Evolutionary conservation across 495 filamentous ascomycete genomes (phyloP), one percentile per base, ranked within the genome.

Genomic region (Aspergillus leporis): DNA sequence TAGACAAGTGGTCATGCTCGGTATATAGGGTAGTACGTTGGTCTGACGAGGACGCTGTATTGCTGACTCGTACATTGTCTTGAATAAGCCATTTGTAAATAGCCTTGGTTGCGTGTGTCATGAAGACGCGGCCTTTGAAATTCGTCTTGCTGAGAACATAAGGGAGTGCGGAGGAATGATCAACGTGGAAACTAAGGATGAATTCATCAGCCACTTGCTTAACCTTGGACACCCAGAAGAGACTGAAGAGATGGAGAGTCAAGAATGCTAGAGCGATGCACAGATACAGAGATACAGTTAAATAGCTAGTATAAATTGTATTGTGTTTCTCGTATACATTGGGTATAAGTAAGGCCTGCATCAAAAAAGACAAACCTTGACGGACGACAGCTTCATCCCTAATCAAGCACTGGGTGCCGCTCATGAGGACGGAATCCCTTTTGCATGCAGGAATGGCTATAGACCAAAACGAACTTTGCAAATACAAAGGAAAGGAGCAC

Each of bases 21-120:
- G 91, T 96, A 69, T 97, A 98, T 43, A 97, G 84, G 1, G 88
- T 87, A 0, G 90, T 85, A 10, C 85, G 85, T 58, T 88, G 84
- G 60, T 90, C 88, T 1, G 90, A 88, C 16, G 83, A 85, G 16
- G 82, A 84, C 0, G 90, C 88, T 0, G 89, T 91, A 70, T 91
- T 87, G 66, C 79, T 83, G 34, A 98, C 92, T 59, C 94, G 87
- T 28, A 98, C 89, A 68, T 90, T 92, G 75, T 98, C 94, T 71
- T 96, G 92, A 53, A 98, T 96, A 34, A 98, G 82, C 92, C 93
- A 97, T 79, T 97, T 98, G 82, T 98, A 98, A 74, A 98, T 98
- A 59, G 94, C 94, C 74, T 97, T 97, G 23, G 94, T 98, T 5
- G 94, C 90, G 77, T 98, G 94, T 25, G 94, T 98, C 93, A 97